Base-by-base conservation (phyloP, 116 monocot species). In the Papilionanthe hybrid region DNA sequence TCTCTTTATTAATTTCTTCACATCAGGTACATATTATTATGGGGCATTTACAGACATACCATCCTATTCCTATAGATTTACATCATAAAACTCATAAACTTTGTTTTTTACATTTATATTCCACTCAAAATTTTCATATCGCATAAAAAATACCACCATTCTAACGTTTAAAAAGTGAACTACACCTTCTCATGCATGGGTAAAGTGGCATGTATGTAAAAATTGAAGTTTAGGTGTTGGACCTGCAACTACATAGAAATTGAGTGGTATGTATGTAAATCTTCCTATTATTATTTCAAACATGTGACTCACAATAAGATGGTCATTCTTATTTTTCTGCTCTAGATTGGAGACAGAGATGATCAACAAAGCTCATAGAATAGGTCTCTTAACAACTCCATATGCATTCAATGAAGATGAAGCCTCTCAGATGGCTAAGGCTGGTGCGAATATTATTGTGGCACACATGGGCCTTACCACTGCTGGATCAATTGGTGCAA, bases 401-500 rank as follows among this genome's bases (percentile, higher is more conserved):
- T 96, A 96, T 77, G 92, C 84, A 29, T 96, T 96, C 79, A 93
- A 92, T 57, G 72, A 82, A 82, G 86, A 86, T 47, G 96, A 96
- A 84, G 87, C 96, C 20, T 76, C 50, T 87, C 82, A 79, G 22
- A 96, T 96, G 96, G 88, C 92, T 6, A 90, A 87, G 80, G 94
- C 94, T 66, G 96, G 94, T 78, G 94, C 96, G 72, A 79, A 82
- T 85, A 87, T 96, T 44, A 86, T 96, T 60, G 94, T 96, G 72
- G 96, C 92, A 43, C 96, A 96, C 82, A 94, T 94, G 96, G 96
- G 96, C 63, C 84, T 96, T 13, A 96, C 96, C 9, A 89, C 90
- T 42, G 81, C 92, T 53, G 94, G 96, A 29, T 88, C 94, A 19
- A 96, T 96, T 63, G 96, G 96, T 48, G 94, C 96, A 82, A 87